Base-by-base conservation (phyloP, 2,329 filamentous ascomycete genomes). In the Penicillium sp. region DNA sequence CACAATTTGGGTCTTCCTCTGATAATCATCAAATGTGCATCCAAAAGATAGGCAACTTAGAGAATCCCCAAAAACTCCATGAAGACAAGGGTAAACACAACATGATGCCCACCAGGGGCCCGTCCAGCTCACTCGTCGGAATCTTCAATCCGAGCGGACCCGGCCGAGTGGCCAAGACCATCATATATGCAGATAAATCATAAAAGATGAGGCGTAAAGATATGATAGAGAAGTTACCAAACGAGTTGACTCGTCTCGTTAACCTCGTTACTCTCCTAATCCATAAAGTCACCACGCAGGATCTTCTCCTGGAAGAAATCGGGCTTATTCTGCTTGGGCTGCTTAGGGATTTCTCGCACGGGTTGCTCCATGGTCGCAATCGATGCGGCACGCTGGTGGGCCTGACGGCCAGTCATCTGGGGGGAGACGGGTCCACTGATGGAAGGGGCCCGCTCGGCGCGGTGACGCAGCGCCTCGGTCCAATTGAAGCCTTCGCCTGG, bases 261-360 rank as follows among this genome's bases (percentile, higher is more conserved):
- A 2, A 37, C 18, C 24, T 19, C 24, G 4, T 7, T 18, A 4
- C 18, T 18, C 9, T 18, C 18, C 66, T 82, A 96, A 73, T 97
- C 93, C 92, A 98, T 97, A 71, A 99, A 98, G 72, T 99, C 95
- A 47, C 94, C 95, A 80, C 96, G 95, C 66, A 99, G 84, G 70
- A 99, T 98, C 66, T 96, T 87, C 83, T 99, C 95, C 77, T 97
- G 93, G 80, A 97, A 95, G 63, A 89, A 89, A 79, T 99, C 95
- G 33, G 94, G 93, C 81, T 94, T 96, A 43, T 82, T 82, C 65
- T 83, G 78, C 56, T 79, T 78, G 5, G 78, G 79, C 63, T 81
- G 77, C 58, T 77, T 77, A 18, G 77, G 73, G 36, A 80, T 75
- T 54, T 79, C 76, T 53, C 76, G 75, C 22, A 72, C 66, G 39